Evolutionary conservation across 2,329 filamentous ascomycete genomes (phyloP).

Genomic region (Fusarium sublunatum): DNA sequence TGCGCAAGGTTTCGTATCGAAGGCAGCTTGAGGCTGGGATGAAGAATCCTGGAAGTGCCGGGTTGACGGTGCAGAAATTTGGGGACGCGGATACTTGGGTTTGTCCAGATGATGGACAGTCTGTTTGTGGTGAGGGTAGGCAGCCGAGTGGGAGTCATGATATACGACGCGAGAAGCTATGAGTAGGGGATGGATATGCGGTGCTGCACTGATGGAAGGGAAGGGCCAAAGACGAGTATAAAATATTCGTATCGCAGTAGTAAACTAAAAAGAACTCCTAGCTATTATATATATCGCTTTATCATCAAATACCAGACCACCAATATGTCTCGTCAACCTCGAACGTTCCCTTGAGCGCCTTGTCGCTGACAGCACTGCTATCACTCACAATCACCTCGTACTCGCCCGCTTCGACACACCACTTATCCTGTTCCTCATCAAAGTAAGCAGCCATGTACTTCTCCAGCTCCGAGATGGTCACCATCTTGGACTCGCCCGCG

Average conservation of each 20-base stretch:
- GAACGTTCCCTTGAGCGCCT: conserved; percentile 64
- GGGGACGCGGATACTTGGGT: conserved; percentile 38
- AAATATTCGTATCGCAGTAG: not conserved
- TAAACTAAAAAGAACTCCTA: not conserved
- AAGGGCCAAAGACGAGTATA: not conserved
- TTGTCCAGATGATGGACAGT: conserved; percentile 5
- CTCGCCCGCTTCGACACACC: conserved; percentile 72
- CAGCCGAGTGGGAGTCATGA: not conserved
- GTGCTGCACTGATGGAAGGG: not conserved
- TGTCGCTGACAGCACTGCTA: conserved; percentile 64
- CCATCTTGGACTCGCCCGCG: conserved; percentile 67
- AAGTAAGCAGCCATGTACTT: conserved; percentile 77
- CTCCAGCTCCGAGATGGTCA: conserved; percentile 66
- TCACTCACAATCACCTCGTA: conserved; percentile 72
- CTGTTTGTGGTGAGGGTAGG: not conserved
- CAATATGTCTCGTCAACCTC: conserved; percentile 70
- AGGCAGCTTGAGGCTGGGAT: conserved; percentile 66
- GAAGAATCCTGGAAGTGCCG: conserved; percentile 60
- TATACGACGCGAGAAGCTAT: not conserved
- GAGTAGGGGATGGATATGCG: not conserved
- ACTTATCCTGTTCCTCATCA: conserved; percentile 74
- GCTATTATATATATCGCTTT: not conserved
- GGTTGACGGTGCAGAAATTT: conserved; percentile 52
- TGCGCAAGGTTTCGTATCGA: conserved; percentile 67
- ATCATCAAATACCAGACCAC: conserved; percentile 68